Evolutionary conservation across 345 rosid species (phyloP).

Genomic region (Citrus inodora): DNA sequence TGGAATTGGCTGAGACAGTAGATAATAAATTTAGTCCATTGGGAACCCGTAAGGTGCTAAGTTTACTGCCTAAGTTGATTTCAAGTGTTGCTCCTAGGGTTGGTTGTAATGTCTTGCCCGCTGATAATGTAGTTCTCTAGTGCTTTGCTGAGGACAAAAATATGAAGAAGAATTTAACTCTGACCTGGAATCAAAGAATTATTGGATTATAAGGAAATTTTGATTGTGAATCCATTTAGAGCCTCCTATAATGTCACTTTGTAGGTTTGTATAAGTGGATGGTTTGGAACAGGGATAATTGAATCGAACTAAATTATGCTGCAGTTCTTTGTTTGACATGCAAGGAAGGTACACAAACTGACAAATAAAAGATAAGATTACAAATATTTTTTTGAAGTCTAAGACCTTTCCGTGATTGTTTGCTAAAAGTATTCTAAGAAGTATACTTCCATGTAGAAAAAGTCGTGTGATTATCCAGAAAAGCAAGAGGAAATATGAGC

Average conservation of each 20-base stretch:
- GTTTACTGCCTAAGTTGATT: not conserved
- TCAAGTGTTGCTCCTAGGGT: not conserved
- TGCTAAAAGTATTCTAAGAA: not conserved
- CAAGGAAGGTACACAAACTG: not conserved
- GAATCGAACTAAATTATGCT: not conserved
- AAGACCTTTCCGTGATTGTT: not conserved
- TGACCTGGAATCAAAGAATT: not conserved
- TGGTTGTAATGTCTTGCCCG: conserved; percentile 3
- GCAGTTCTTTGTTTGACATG: not conserved
- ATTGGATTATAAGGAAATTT: not conserved
- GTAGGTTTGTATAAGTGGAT: not conserved
- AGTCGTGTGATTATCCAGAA: not conserved
- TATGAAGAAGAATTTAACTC: not conserved
- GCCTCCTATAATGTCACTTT: not conserved
- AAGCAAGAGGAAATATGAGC: not conserved
- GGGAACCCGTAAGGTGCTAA: not conserved
- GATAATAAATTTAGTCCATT: not conserved
- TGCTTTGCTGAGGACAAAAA: not conserved
- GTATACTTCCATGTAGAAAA: not conserved
- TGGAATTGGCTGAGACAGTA: conserved; percentile 1
- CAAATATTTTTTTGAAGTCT: not conserved
- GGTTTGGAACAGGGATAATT: not conserved
- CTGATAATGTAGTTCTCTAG: conserved; percentile 2
- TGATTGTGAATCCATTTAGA: not conserved
- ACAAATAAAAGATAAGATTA: not conserved